These are phyloP conservation scores for Geotrichum citri-aurantii DNA, from an alignment of 1,139 yeast genomes.

Conservation along the genomic window DNA sequence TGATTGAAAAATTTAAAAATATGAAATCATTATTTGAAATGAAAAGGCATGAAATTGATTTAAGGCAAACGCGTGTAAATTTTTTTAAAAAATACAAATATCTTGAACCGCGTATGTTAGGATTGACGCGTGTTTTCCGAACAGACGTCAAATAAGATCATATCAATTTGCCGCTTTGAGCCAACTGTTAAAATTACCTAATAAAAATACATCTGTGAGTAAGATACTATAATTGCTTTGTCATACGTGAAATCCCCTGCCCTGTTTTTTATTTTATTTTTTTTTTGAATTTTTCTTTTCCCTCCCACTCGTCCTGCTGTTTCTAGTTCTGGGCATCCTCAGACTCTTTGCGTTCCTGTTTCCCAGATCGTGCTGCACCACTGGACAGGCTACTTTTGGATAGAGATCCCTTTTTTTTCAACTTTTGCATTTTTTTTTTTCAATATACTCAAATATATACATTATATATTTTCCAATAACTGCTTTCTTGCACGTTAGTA, in stretches of 20 bases:
- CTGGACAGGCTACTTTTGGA: neutral
- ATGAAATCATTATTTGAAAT: too few species aligned
- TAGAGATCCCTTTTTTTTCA: neutral
- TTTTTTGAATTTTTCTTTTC: neutral
- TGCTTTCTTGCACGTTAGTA: neutral
- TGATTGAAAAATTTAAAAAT: too few species aligned
- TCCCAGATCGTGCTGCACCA: neutral
- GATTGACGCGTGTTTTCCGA: too few species aligned
- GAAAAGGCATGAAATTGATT: too few species aligned
- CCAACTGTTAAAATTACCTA: neutral
- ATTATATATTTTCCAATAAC: neutral
- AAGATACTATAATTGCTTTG: neutral
- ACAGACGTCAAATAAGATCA: too few species aligned
- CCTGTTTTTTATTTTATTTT: neutral
- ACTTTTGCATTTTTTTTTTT: neutral
- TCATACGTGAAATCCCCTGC: neutral
- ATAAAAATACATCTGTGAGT: neutral
- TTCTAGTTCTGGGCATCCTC: neutral
- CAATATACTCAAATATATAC: too few species aligned
- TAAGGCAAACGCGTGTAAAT: too few species aligned
- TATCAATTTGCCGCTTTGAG: neutral
- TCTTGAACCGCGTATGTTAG: too few species aligned
- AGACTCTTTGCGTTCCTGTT: neutral
- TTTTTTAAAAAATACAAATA: too few species aligned
- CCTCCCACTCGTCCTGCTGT: neutral